These are phyloP conservation scores for Trichoderma orchidacearum DNA, from an alignment of 495 filamentous ascomycete genomes.

Conservation along the genomic window DNA sequence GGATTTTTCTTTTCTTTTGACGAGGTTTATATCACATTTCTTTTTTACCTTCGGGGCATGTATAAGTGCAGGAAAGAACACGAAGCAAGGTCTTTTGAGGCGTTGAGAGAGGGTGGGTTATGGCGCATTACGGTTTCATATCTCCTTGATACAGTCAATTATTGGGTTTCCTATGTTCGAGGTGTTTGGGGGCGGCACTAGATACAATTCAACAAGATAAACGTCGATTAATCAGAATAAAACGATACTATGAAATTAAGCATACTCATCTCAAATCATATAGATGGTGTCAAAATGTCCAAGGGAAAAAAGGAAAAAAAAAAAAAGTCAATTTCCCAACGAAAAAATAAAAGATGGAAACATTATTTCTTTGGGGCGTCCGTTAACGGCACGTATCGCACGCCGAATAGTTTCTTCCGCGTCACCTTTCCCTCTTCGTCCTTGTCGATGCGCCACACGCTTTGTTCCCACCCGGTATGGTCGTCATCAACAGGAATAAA, in stretches of 20 bases:
- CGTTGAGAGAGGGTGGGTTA: neutral
- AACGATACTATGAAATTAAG: too few species aligned
- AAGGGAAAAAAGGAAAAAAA: neutral
- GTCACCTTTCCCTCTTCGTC: conserved; percentile 59
- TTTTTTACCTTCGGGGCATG: too few species aligned
- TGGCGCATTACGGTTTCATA: neutral
- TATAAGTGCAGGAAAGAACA: too few species aligned
- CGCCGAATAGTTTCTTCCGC: conserved; percentile 65
- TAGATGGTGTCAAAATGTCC: too few species aligned
- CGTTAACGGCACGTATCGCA: conserved; percentile 88
- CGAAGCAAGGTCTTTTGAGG: neutral
- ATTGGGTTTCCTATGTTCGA: too few species aligned
- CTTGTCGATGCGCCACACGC: conserved; percentile 88
- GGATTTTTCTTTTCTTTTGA: neutral
- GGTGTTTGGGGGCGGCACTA: too few species aligned
- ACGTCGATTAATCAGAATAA: too few species aligned
- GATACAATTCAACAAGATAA: too few species aligned
- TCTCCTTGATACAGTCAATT: neutral
- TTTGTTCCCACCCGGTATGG: conserved; percentile 37
- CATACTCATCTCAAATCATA: too few species aligned
- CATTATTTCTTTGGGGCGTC: conserved; percentile 45
- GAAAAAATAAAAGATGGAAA: neutral
- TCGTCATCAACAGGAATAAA: conserved; percentile 77
- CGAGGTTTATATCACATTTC: too few species aligned
- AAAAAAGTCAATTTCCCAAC: neutral